These are phyloP conservation scores for Trypanosoma conorhini DNA, from an alignment of 208 protist genomes.

Conservation along the genomic window DNA sequence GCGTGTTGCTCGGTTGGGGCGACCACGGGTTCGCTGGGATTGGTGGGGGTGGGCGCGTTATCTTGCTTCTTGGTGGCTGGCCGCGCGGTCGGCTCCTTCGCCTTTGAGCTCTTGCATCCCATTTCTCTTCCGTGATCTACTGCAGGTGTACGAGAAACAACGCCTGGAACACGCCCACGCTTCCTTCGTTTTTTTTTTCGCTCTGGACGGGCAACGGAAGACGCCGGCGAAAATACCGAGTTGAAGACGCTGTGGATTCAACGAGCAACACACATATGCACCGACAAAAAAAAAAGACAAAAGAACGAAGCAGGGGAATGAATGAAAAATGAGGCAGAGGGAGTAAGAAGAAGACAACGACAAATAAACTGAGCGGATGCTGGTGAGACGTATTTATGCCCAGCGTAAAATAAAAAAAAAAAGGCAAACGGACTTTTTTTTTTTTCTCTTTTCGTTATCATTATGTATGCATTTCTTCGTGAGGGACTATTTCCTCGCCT, in stretches of 20 bases:
- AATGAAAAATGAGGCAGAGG: no score
- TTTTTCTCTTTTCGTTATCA: background rate
- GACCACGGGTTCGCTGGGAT: background rate
- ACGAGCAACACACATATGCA: background rate
- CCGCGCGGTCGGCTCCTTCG: conserved; percentile 11
- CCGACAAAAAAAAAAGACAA: conserved; percentile 3
- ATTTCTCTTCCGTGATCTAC: conserved; percentile 22
- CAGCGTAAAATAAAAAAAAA: conserved; percentile 3
- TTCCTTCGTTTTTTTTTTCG: background rate
- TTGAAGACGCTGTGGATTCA: background rate
- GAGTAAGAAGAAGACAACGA: background rate
- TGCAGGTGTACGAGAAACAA: background rate
- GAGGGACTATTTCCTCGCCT: no score
- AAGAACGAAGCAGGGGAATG: no score
- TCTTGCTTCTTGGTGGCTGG: conserved; percentile 30
- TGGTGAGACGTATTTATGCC: background rate
- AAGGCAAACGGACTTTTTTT: background rate
- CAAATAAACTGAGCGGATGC: background rate
- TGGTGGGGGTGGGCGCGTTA: conserved; percentile 18
- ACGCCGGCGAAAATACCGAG: background rate
- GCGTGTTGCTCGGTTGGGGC: conserved; percentile 23
- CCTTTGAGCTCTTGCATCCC: conserved; percentile 25
- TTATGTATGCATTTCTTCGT: background rate
- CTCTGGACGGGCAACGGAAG: background rate
- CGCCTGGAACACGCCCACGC: background rate